Conservation (phyloP, 805 yeast species). For the Starmerella asiatica region DNA sequence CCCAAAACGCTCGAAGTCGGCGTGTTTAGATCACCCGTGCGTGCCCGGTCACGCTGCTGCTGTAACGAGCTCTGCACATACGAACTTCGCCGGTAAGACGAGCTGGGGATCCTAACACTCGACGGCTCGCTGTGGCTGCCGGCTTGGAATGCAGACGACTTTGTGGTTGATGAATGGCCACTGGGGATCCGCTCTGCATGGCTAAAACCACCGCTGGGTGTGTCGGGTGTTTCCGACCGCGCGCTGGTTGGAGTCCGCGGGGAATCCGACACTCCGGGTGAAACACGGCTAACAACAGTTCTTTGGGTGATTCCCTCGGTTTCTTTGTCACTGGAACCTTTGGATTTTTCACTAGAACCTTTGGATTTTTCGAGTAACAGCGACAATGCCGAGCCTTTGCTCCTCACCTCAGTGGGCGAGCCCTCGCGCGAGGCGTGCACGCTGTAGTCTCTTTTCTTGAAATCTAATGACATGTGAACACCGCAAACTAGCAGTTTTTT, state of each 20-base stretch:
- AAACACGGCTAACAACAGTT: not conserved
- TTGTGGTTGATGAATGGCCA: not conserved
- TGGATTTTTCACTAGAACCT: constrained; percentile 1
- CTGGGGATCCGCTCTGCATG: not conserved
- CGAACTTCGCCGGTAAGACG: constrained; percentile 14
- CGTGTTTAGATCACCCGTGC: constrained; percentile 32
- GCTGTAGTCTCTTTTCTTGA: constrained; percentile 15
- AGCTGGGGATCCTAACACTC: constrained; percentile 13
- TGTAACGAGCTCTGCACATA: constrained; percentile 13
- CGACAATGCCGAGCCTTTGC: constrained; percentile 19
- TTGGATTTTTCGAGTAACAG: constrained; percentile 17
- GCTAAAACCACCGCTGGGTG: constrained; percentile 1
- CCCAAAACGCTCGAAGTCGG: constrained; percentile 13
- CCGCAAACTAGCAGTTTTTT: too few relatives aligned
- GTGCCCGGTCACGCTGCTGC: constrained; percentile 17
- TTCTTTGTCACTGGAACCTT: not conserved
- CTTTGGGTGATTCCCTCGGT: not conserved
- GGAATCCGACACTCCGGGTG: not conserved
- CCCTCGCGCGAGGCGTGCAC: not conserved
- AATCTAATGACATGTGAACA: constrained; percentile 17
- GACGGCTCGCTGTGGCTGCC: constrained; percentile 1
- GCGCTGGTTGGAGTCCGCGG: not conserved
- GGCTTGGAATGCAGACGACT: constrained; percentile 1
- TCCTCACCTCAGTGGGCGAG: constrained; percentile 4
- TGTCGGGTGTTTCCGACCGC: not conserved